A percentile compares a stretch with the other conserved stretches of the same genome.
Evolutionary conservation across 2,329 filamentous ascomycete genomes (phyloP).

Genomic region (Nakataea oryzae): DNA sequence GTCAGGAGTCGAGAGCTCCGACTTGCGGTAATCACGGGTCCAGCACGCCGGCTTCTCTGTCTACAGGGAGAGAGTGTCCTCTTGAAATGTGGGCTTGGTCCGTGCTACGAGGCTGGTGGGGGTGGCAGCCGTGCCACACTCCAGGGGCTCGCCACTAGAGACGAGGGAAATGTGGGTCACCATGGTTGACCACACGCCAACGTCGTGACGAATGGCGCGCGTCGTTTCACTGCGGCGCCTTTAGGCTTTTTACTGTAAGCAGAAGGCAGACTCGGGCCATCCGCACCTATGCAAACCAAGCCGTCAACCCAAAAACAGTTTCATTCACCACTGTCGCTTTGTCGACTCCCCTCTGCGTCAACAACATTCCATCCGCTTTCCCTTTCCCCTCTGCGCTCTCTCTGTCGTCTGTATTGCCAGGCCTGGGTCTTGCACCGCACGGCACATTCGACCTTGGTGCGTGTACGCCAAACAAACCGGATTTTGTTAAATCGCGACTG

Average conservation of each 20-base stretch:
- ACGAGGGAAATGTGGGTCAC: not conserved
- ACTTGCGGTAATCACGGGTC: not conserved
- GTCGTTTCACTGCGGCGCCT: not conserved
- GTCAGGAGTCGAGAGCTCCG: not conserved
- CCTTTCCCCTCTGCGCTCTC: not conserved
- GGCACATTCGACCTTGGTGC: not conserved
- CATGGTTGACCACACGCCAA: not conserved
- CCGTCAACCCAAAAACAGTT: not conserved
- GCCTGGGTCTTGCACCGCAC: not conserved
- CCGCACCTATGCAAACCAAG: too few relatives aligned
- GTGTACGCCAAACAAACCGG: not conserved
- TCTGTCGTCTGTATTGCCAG: too few relatives aligned
- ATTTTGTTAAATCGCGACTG: not conserved
- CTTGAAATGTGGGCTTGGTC: constrained; percentile 10
- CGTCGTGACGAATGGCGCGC: not conserved
- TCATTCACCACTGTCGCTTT: not conserved
- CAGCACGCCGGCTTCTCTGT: not conserved
- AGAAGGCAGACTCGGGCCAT: not conserved
- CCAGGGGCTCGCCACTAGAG: too few relatives aligned
- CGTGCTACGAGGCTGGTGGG: constrained; percentile 6
- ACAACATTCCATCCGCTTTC: not conserved
- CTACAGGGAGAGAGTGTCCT: constrained; percentile 5
- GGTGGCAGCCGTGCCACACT: not conserved
- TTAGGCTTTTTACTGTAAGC: too few relatives aligned
- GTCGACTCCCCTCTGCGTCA: not conserved